phyloP scores from a whole-genome alignment of 2,329 filamentous ascomycete genomes.

The Rutstroemia sp. region DNA sequence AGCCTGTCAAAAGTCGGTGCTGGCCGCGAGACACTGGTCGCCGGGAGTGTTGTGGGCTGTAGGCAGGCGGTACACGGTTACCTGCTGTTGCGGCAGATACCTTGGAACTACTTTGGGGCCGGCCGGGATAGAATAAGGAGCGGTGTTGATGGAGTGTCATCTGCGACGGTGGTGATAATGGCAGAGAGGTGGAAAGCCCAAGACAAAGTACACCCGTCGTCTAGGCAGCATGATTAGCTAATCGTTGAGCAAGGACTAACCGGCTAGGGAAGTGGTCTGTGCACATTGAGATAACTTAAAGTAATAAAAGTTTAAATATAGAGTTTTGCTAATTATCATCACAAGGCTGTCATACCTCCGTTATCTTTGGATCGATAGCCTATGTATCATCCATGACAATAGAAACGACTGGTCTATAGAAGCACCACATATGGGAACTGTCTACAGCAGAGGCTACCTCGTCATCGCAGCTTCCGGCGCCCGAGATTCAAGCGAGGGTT shows the following conservation, averaged over 20 bases:
- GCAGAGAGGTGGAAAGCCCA: not conserved
- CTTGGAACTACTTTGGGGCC: not conserved
- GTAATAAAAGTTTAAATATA: not conserved
- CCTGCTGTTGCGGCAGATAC: not conserved
- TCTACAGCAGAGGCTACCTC: no score
- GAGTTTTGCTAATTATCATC: no score
- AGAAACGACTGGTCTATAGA: no score
- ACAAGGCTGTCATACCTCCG: no score
- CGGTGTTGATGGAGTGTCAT: not conserved
- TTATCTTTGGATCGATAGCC: no score
- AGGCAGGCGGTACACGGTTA: not conserved
- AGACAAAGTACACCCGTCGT: not conserved
- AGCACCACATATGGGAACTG: no score
- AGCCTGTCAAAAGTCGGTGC: slow-evolving; percentile 1
- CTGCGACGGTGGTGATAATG: not conserved
- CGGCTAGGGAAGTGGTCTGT: not conserved
- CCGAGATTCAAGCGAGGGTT: no score
- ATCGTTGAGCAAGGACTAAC: not conserved
- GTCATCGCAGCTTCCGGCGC: no score
- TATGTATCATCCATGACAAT: no score
- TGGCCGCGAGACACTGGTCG: not conserved
- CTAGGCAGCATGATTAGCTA: not conserved
- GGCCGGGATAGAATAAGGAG: not conserved
- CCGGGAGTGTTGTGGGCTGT: not conserved
- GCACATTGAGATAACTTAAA: not conserved